Evolutionary conservation across 768 basidiomycete genomes (phyloP).

Genomic region (Mycena alexandri): DNA sequence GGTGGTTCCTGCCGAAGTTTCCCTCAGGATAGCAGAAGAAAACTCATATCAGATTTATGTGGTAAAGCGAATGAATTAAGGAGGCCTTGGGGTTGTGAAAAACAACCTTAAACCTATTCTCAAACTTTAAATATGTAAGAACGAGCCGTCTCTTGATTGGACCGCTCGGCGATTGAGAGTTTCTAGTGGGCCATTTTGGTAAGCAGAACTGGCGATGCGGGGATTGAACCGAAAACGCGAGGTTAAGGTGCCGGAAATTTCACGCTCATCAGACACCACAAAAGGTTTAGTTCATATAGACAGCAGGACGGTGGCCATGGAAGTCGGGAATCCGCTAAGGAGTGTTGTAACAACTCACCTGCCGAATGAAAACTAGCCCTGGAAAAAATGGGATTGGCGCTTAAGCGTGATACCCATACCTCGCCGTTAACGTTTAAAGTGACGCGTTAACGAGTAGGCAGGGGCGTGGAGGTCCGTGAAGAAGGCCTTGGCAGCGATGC

Average conservation of each 20-base stretch:
- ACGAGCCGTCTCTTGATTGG: slow-evolving; percentile 85
- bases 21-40: slow-evolving; percentile 74
- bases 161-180: slow-evolving; percentile 87
- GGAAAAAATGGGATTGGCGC: slow-evolving; percentile 94
- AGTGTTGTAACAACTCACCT: slow-evolving; percentile 92
- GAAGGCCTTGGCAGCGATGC: slow-evolving; percentile 84
- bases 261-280: slow-evolving; percentile 89
- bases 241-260: slow-evolving; percentile 85
- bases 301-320: slow-evolving; percentile 91
- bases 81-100: slow-evolving; percentile 91
- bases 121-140: slow-evolving; percentile 90
- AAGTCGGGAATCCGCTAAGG: slow-evolving; percentile 89
- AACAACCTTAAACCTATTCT: slow-evolving; percentile 89
- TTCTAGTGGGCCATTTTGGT: slow-evolving; percentile 85
- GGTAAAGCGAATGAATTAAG: slow-evolving; percentile 93
- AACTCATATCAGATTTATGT: slow-evolving; percentile 71
- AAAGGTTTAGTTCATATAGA: slow-evolving; percentile 90
- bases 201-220: slow-evolving; percentile 78
- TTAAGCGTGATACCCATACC: slow-evolving; percentile 89
- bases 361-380: slow-evolving; percentile 93
- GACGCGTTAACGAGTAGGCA: slow-evolving; percentile 82
- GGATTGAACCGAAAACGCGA: slow-evolving; percentile 78
- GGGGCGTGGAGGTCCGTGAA: slow-evolving; percentile 83
- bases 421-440: slow-evolving; percentile 80
- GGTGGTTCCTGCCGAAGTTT: slow-evolving; percentile 94